Evolutionary conservation across 257 asterid species (phyloP), one percentile per base, ranked within the genome.

Genomic region (Handroanthus guayacan): DNA sequence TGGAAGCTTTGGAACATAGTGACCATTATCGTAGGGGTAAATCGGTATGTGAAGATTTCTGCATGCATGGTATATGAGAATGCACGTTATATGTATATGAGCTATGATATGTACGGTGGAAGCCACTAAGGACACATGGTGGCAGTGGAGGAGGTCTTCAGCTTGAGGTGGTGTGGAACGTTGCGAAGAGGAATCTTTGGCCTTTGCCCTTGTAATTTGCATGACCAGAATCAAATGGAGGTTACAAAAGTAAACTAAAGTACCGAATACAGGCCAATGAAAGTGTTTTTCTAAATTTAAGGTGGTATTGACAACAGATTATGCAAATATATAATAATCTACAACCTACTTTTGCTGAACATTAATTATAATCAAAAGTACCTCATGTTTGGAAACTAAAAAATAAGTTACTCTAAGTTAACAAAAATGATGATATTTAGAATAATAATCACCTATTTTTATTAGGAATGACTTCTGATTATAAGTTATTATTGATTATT

Each of bases 1-100:
- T 3, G 74, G 72, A 60, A 75, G 41, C 9, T 74, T 45, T 71
- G 75, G 43, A 71, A 18, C 38, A 3, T 50, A 83, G 81, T 83
- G 60, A 5, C 9, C 25, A 9, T 47, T 25, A 11, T 31, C 56
- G 66, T 38, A 43, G 43, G 39, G 67, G 48, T 1, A 60, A 60
- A 60, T 18, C 14, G 8, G 7, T 18, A 38, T 64, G 18, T 39
- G 52, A 13, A 56, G 37, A 25, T 62, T 10, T 58, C 16, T 51
- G 72, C 43, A 48, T 37, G 17, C 2, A 12, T 37, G 1, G 39
- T 16, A 31, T 69, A 56, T 57, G 39, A 38, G 51, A 8, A 10
- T 50, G 11, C 7, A 38, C 20, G 16, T 3, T 51, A 38, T 39
- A 18, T 48, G 3, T 69, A 18, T 69, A 20, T 48, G 17, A 34